Evolutionary conservation across 257 asterid genomes (phyloP), one percentile per base, ranked within the genome.

Genomic region (Nicotiana tabacum): DNA sequence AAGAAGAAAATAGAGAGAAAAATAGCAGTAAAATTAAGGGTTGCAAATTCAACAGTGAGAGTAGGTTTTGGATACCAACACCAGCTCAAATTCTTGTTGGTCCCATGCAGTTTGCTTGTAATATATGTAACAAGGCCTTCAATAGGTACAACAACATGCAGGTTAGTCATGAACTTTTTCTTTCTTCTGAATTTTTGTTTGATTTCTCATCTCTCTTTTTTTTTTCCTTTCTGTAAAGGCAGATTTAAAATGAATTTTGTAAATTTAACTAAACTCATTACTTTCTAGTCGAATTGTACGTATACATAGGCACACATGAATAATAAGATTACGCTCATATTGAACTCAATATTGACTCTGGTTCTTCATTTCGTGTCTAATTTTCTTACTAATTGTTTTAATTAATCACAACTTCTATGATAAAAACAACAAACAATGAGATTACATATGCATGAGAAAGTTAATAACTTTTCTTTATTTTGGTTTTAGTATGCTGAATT

Each of bases 131-230:
- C 91, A 95, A 94, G 89, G 89, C 97, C 89, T 95, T 95, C 91
- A 95, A 91, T 84, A 91, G 98, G 87, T 95, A 94, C 93, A 95
- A 95, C 65, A 96, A 96, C 90, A 94, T 96, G 98, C 98, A 96
- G 99, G 99, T 95, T 21, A 80, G 91, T 89, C 2, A 15, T 57
- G 12, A 35, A 74, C 8, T 57, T 18, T 7, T 33, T 85, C 16
- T 43, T 30, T 43, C 55, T 39, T 57, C 74, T 56, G 17, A 8
- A 3, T 18, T 1, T 15, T 55, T 10, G 0, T 32, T 9, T 33
- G 4, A 3, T 11, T 29, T 35, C 12, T 4, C 18, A 2, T 7
- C 4, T 79, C 12, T 6, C 21, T 55, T 17, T 33, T 7, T 43
- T 30, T 33, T 30, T 58, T 21, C 16, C 7, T 30, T 27, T 15